Evolutionary conservation across 495 filamentous ascomycete species (phyloP), one percentile per base, ranked within the genome.

Genomic region (Hyaloscypha hepaticicola): DNA sequence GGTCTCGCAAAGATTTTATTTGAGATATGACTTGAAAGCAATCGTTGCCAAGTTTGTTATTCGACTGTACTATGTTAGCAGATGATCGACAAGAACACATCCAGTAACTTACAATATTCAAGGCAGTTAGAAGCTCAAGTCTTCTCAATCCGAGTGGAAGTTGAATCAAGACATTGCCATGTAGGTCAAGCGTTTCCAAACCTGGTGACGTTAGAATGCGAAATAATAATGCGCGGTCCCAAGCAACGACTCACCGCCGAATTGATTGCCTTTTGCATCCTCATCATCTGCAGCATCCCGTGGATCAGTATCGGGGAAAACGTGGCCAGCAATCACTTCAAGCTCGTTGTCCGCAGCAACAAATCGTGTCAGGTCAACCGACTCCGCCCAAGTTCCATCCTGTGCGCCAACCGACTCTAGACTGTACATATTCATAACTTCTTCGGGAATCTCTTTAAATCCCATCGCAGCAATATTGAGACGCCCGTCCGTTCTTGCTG

Each of bases 311-410:
- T 96, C 91, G 0, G 93, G 93, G 72, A 96, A 96, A 14, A 92
- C 77, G 0, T 79, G 73, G 50, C 94, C 90, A 21, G 83, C 77
- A 28, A 99, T 81, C 34, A 81, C 77, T 69, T 88, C 84, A 61
- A 99, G 72, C 72, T 97, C 92, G 72, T 99, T 98, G 72, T 97
- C 93, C 14, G 95, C 93, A 33, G 90, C 93, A 67, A 93, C 86
- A 55, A 99, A 85, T 60, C 89, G 87, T 9, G 88, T 87, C n/a
- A 99, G 78, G 73, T 98, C 96, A 16, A 99, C 93, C 60, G 89
- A 88, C 76, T 98, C 94, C 29, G 92, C 93, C 95, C 95, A 99
- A 50, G 88, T 82, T 22, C 84, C 79, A 31, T 79, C 83, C 34
- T 78, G 63, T n/a, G 77, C 68, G 55, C 80, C 80, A 27, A 80